Evolutionary conservation across 257 asterid genomes (phyloP).

Genomic region (Pogostemon cablin): DNA sequence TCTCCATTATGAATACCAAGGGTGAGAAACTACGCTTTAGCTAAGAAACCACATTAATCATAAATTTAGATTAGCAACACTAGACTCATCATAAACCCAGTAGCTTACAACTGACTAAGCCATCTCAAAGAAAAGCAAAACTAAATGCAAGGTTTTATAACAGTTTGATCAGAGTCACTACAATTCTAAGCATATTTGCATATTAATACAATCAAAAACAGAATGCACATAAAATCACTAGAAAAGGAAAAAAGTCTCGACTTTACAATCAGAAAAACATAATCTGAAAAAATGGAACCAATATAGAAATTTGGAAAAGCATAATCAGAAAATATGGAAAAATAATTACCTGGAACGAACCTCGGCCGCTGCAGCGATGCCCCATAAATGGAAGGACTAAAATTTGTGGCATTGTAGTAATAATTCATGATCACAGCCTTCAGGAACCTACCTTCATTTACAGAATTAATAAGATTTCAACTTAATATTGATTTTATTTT

Average conservation of each 20-base stretch:
- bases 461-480: no score
- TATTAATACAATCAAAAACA: constrained; percentile 1
- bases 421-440: constrained; percentile 34
- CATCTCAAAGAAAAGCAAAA: background rate
- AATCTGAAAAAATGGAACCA: background rate
- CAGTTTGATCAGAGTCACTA: background rate
- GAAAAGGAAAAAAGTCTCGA: background rate
- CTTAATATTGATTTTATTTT: no score
- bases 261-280: background rate
- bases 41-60: background rate
- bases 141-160: background rate
- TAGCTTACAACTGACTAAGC: constrained; percentile 19
- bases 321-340: background rate
- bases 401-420: constrained; percentile 34
- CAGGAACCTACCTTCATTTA: constrained; percentile 6
- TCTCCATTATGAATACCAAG: background rate
- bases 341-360: constrained; percentile 33
- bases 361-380: constrained; percentile 38
- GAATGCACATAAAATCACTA: background rate
- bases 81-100: constrained; percentile 3
- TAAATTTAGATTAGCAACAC: background rate
- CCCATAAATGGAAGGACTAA: constrained; percentile 37
- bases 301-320: background rate
- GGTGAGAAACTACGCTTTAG: background rate
- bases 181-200: background rate